Evolutionary conservation across 2,329 filamentous ascomycete genomes (phyloP).

Genomic region (Coniochaeta ligniaria): DNA sequence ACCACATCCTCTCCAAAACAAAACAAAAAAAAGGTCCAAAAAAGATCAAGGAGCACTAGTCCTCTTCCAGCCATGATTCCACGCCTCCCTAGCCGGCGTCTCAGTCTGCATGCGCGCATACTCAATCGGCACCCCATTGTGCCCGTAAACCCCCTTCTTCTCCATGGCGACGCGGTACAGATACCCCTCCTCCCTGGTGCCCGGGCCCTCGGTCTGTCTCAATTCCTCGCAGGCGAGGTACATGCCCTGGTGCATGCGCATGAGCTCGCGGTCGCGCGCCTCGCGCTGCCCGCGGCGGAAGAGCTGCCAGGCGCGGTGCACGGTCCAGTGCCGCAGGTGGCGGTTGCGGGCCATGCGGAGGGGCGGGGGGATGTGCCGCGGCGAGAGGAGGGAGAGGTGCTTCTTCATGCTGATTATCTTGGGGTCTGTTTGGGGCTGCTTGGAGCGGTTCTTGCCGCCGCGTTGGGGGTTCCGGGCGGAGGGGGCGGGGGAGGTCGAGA

Average conservation of each 20-base stretch:
- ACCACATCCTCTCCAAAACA: too few species aligned
- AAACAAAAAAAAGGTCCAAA: not conserved
- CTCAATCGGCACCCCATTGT: slow-evolving; percentile 77
- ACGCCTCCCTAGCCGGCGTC: slow-evolving; percentile 68
- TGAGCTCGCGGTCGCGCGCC: slow-evolving; percentile 60
- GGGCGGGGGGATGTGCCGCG: slow-evolving; percentile 43
- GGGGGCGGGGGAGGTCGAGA: not conserved
- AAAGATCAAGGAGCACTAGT: slow-evolving; percentile 12
- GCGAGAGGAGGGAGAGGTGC: slow-evolving; percentile 22
- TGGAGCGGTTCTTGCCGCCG: slow-evolving; percentile 6
- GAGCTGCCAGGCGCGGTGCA: slow-evolving; percentile 91
- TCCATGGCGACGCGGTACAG: slow-evolving; percentile 84
- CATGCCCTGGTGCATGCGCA: slow-evolving; percentile 79
- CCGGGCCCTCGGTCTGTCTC: slow-evolving; percentile 50
- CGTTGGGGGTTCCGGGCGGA: not conserved
- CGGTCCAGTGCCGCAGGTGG: slow-evolving; percentile 93
- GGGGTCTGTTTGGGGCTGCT: slow-evolving; percentile 17
- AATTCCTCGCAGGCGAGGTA: slow-evolving; percentile 79
- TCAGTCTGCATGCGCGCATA: slow-evolving; percentile 83
- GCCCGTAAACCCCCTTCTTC: slow-evolving; percentile 76
- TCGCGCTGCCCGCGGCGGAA: slow-evolving; percentile 63
- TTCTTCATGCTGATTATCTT: slow-evolving; percentile 24
- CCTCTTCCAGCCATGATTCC: slow-evolving; percentile 89
- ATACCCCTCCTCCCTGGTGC: slow-evolving; percentile 54
- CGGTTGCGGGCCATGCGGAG: slow-evolving; percentile 85